Evolutionary conservation across 108 stramenopile genomes (phyloP).

Genomic region (Epithemia pelagica): DNA sequence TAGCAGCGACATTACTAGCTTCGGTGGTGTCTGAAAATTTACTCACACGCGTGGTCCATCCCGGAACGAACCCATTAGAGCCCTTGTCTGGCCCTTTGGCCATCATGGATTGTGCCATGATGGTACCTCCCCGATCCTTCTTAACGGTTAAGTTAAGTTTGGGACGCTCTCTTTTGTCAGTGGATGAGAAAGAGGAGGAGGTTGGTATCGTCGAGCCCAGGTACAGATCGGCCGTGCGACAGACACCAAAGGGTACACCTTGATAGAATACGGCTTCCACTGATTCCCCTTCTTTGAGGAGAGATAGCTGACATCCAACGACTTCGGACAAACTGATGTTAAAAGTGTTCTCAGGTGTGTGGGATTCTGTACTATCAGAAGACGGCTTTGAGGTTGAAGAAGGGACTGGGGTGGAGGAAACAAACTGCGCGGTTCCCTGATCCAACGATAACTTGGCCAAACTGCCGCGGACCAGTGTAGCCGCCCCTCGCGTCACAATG

Average conservation of each 20-base stretch:
- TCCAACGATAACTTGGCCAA: slow-evolving; percentile 33
- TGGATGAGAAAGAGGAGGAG: not conserved
- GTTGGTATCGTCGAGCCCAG: slow-evolving; percentile 47
- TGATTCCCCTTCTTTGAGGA: slow-evolving; percentile 53
- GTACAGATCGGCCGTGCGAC: slow-evolving; percentile 67
- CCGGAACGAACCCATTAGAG: slow-evolving; percentile 45
- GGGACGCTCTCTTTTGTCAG: slow-evolving; percentile 42
- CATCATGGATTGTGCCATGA: slow-evolving; percentile 83
- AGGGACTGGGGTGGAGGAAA: not conserved
- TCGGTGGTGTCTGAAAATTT: slow-evolving; percentile 8
- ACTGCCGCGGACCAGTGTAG: slow-evolving; percentile 43
- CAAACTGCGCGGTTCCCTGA: slow-evolving; percentile 1
- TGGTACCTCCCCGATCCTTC: slow-evolving; percentile 74
- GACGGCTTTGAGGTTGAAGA: too few species aligned
- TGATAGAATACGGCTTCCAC: slow-evolving; percentile 76
- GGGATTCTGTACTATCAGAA: slow-evolving; percentile 1
- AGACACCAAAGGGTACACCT: slow-evolving; percentile 65
- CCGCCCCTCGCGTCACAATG: slow-evolving; percentile 38
- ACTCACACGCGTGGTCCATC: slow-evolving; percentile 53
- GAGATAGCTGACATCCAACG: slow-evolving; percentile 53
- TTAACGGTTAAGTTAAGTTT: slow-evolving; percentile 76
- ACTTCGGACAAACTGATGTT: slow-evolving; percentile 54
- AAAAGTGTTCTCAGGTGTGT: slow-evolving; percentile 29
- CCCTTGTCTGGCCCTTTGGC: slow-evolving; percentile 65
- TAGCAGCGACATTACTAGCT: not conserved